Conservation (phyloP, 495 filamentous ascomycete species). For the Aspergillus leporis region DNA sequence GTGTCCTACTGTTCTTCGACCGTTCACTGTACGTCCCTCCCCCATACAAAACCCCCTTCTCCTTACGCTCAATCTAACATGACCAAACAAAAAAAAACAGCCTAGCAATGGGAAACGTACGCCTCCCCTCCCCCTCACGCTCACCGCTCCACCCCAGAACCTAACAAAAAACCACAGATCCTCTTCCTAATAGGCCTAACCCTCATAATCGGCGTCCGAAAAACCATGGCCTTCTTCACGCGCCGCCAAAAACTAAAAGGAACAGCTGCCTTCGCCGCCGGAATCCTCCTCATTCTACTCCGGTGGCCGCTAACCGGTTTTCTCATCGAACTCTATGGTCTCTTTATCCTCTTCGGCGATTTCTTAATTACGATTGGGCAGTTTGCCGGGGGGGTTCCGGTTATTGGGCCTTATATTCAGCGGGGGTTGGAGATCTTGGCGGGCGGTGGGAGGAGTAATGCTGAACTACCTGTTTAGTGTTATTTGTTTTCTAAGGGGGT, state of each 20-base stretch:
- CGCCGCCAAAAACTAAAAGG: slow-evolving; percentile 90
- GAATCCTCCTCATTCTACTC: slow-evolving; percentile 80
- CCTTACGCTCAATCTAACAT: slow-evolving; percentile 5
- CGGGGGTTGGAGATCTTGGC: slow-evolving; percentile 63
- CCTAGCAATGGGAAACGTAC: slow-evolving; percentile 88
- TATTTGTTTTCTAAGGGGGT: background rate
- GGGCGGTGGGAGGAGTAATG: slow-evolving; percentile 65
- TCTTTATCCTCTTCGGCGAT: slow-evolving; percentile 91
- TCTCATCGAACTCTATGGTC: slow-evolving; percentile 85
- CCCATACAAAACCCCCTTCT: background rate
- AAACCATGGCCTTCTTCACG: slow-evolving; percentile 90
- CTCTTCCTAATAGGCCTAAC: slow-evolving; percentile 96
- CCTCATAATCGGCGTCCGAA: slow-evolving; percentile 89
- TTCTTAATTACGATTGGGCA: slow-evolving; percentile 90
- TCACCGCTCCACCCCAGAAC: slow-evolving; percentile 11
- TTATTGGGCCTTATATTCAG: slow-evolving; percentile 82
- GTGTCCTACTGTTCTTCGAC: slow-evolving; percentile 95
- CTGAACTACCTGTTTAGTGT: slow-evolving; percentile 67
- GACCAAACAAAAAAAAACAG: slow-evolving; percentile 30
- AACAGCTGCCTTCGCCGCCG: slow-evolving; percentile 83
- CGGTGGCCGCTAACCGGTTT: slow-evolving; percentile 91
- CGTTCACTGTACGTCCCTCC: slow-evolving; percentile 71
- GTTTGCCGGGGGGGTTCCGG: slow-evolving; percentile 81
- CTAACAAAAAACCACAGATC: slow-evolving; percentile 57
- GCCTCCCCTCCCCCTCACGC: slow-evolving; percentile 2